These are phyloP conservation scores for Botrytis cinerea DNA, from an alignment of 2,329 filamentous ascomycete species.

Conservation along the genomic window DNA sequence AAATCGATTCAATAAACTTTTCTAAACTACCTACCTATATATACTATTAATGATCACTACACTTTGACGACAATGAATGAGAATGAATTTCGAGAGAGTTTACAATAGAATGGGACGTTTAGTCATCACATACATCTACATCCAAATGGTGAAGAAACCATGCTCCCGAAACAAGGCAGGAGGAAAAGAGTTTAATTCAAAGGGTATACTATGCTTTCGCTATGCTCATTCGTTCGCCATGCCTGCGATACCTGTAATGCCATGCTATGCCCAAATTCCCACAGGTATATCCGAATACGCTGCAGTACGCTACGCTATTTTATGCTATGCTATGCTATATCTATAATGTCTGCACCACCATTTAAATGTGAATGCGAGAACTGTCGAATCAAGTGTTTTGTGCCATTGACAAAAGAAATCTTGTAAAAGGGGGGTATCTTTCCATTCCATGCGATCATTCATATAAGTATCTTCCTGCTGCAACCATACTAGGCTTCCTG, in stretches of 20 bases:
- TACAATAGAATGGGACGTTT: background rate
- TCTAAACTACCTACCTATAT: background rate
- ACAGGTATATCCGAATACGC: background rate
- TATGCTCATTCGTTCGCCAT: background rate
- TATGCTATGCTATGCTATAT: slow-evolving; percentile 1
- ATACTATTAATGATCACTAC: background rate
- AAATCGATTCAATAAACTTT: slow-evolving; percentile 1
- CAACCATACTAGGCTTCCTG: background rate
- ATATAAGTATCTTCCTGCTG: background rate
- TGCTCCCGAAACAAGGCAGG: background rate
- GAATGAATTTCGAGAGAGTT: background rate
- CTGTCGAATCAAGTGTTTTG: background rate
- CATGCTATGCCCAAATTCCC: background rate
- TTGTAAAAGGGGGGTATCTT: slow-evolving; percentile 19
- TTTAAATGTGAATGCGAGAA: background rate
- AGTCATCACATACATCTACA: background rate
- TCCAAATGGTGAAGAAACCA: background rate
- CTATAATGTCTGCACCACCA: background rate
- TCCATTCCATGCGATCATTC: background rate
- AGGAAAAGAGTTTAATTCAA: background rate
- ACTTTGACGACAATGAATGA: background rate
- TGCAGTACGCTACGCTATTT: background rate
- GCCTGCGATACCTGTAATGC: background rate
- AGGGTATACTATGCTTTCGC: background rate
- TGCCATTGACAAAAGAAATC: slow-evolving; percentile 11